Evolutionary conservation across 2,329 filamentous ascomycete genomes (phyloP).

Genomic region (Lecanicillium sp.): DNA sequence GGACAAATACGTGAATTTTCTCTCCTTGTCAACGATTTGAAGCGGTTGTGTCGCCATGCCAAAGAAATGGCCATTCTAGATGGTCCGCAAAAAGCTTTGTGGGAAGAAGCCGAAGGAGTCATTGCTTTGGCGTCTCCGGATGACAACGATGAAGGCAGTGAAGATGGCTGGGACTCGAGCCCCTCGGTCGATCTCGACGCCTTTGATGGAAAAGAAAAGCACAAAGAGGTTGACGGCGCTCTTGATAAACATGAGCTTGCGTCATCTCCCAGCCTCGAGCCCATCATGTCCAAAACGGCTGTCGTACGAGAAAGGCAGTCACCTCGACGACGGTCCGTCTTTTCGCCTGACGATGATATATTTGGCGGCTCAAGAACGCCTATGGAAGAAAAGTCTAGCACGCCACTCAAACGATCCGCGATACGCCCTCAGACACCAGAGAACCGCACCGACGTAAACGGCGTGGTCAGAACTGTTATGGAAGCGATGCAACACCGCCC

Average conservation of each 20-base stretch:
- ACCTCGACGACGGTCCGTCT: conserved; percentile 50
- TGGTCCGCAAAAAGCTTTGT: conserved; percentile 52
- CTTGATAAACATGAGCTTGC: conserved; percentile 35
- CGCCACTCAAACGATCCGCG: conserved; percentile 23
- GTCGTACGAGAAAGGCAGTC: conserved; percentile 46
- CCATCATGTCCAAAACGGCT: conserved; percentile 38
- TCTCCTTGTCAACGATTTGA: conserved; percentile 73
- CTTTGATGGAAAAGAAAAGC: conserved; percentile 35
- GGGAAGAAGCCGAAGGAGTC: conserved; percentile 79
- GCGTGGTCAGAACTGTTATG: conserved; percentile 53
- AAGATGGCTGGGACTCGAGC: conserved; percentile 27
- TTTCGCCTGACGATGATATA: conserved; percentile 58
- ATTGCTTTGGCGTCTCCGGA: conserved; percentile 73
- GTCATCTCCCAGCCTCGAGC: conserved; percentile 30
- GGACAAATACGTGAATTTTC: conserved; percentile 78
- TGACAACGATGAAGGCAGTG: conserved; percentile 37
- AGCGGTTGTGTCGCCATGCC: conserved; percentile 64
- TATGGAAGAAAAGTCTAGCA: conserved; percentile 26
- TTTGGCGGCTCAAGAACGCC: conserved; percentile 45
- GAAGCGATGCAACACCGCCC: conserved; percentile 53
- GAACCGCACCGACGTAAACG: conserved; percentile 31
- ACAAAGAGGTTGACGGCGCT: conserved; percentile 37
- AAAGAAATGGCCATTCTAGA: conserved; percentile 56
- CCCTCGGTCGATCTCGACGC: conserved; percentile 31
- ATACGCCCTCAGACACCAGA: conserved; percentile 32